Percentiles rank a stretch among this genome's conserved stretches.
These are phyloP conservation scores for Mycena capillaripes DNA, from an alignment of 768 basidiomycete genomes.

Conservation along the genomic window DNA sequence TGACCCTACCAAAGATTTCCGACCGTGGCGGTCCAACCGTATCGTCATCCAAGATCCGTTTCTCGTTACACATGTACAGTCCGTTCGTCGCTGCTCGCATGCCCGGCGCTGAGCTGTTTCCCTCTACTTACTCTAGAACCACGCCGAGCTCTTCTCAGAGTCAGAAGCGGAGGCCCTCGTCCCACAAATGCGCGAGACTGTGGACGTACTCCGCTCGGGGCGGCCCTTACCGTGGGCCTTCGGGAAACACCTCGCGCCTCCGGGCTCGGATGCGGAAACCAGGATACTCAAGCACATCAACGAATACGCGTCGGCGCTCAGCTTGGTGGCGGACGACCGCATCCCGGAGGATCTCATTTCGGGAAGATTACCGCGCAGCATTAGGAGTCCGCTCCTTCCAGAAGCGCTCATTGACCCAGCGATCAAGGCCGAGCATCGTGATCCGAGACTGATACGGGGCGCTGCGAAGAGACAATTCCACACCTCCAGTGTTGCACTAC, in stretches of 20 bases:
- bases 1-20: background rate
- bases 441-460: too few species aligned
- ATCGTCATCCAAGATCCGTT: constrained; percentile 27
- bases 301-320: background rate
- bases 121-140: constrained; percentile 8
- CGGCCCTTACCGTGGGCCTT: background rate
- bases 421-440: too few species aligned
- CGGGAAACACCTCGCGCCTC: background rate
- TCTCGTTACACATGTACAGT: constrained; percentile 8
- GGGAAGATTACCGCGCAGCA: too few species aligned
- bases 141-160: background rate
- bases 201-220: background rate
- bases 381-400: too few species aligned
- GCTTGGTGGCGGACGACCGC: background rate
- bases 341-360: background rate
- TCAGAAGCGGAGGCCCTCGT: background rate
- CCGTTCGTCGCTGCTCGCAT: too few species aligned
- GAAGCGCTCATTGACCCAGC: too few species aligned
- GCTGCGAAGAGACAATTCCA: constrained; percentile 10
- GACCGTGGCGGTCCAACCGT: background rate
- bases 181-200: background rate
- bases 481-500: background rate
- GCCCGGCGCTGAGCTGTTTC: too few species aligned
- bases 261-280: constrained; percentile 4
- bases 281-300: background rate